Evolutionary conservation across 352 stramenopile species (phyloP).

Genomic region (Phytophthora boehmeriae): DNA sequence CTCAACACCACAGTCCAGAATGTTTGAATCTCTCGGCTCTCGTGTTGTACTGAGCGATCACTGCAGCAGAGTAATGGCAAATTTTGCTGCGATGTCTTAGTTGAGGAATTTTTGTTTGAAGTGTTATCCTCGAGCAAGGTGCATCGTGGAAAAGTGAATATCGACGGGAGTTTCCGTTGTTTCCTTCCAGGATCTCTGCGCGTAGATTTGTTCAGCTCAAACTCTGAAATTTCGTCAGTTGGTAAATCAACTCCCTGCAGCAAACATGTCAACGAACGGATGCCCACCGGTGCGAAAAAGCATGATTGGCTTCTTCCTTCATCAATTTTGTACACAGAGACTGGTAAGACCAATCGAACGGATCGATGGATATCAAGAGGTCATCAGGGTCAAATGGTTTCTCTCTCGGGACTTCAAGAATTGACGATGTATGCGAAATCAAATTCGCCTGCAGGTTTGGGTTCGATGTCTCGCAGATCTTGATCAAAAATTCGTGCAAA

Average conservation of each 20-base stretch:
- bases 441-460: not conserved
- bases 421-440: not conserved
- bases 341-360: conserved; percentile 67
- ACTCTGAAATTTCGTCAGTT: conserved; percentile 55
- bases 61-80: conserved; percentile 12
- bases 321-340: conserved; percentile 31
- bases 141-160: conserved; percentile 42
- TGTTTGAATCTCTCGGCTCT: conserved; percentile 8
- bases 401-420: not conserved
- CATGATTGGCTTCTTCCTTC: conserved; percentile 20
- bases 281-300: conserved; percentile 51
- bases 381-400: conserved; percentile 39
- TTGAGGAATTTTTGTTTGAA: not conserved
- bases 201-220: conserved; percentile 15
- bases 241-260: conserved; percentile 42
- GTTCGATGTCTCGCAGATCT: conserved; percentile 27
- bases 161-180: conserved; percentile 35
- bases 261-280: conserved; percentile 42
- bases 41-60: not conserved
- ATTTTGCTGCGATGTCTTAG: not conserved
- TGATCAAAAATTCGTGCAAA: conserved; percentile 46
- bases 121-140: not conserved
- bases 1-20: conserved; percentile 24
- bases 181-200: conserved; percentile 3
- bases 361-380: conserved; percentile 49